phyloP scores from a whole-genome alignment of 2,329 filamentous ascomycete genomes.

The Trichoderma koningii region DNA sequence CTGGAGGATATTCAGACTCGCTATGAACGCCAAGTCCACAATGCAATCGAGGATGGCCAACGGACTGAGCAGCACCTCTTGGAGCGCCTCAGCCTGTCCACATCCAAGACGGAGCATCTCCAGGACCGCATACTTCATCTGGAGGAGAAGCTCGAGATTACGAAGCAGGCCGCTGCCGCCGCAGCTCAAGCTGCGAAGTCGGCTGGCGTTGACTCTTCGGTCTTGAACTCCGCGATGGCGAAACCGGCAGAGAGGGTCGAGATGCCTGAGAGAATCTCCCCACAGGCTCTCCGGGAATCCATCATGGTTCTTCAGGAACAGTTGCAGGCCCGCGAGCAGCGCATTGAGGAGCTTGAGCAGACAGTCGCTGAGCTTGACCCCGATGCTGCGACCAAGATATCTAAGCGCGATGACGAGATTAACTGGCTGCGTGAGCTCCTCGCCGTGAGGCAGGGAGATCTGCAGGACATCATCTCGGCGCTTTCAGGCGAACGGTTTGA shows the following conservation, averaged over 20 bases:
- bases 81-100: constrained; percentile 77
- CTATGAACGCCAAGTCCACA: constrained; percentile 72
- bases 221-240: constrained; percentile 31
- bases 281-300: constrained; percentile 91
- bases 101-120: constrained; percentile 81
- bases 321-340: constrained; percentile 87
- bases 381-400: constrained; percentile 77
- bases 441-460: constrained; percentile 83
- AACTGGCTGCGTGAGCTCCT: constrained; percentile 92
- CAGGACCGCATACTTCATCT: constrained; percentile 83
- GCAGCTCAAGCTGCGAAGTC: constrained; percentile 74
- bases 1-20: constrained; percentile 74
- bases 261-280: constrained; percentile 83
- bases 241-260: constrained; percentile 45
- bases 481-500: constrained; percentile 76
- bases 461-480: constrained; percentile 85
- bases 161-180: constrained; percentile 81
- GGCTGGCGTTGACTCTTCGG: constrained; percentile 47
- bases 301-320: constrained; percentile 97
- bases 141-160: constrained; percentile 88
- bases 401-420: constrained; percentile 92
- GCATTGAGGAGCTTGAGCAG: constrained; percentile 83
- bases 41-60: constrained; percentile 77
- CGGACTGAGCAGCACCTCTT: constrained; percentile 76
- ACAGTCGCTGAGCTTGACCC: constrained; percentile 69